Conservation (phyloP, 2,329 filamentous ascomycete genomes). For the Huntiella savannae region DNA sequence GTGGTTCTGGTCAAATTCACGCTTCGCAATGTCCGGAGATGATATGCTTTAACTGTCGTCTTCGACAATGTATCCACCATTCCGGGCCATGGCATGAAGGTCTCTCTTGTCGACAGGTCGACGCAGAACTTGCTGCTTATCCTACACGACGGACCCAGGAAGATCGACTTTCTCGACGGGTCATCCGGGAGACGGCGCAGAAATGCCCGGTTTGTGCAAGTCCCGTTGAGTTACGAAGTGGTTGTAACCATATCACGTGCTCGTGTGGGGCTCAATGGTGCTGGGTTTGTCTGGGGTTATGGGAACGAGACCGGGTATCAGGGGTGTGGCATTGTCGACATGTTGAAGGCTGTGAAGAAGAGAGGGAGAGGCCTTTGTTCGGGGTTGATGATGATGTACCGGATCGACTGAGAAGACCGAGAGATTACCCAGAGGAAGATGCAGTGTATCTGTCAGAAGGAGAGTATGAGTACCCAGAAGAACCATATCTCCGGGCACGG, state of each 20-base stretch:
- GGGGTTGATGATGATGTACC: neutral
- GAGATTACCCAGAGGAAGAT: neutral
- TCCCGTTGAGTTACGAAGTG: constrained; percentile 19
- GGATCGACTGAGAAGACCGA: neutral
- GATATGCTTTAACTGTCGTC: constrained; percentile 18
- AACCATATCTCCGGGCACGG: neutral
- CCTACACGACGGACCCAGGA: constrained; percentile 14
- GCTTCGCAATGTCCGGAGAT: constrained; percentile 17
- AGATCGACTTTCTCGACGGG: constrained; percentile 19
- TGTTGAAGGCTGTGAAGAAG: constrained; percentile 1
- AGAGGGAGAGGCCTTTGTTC: neutral
- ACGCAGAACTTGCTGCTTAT: constrained; percentile 15
- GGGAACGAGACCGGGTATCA: constrained; percentile 13
- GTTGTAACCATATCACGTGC: constrained; percentile 26
- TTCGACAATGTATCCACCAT: constrained; percentile 19
- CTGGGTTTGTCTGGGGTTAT: constrained; percentile 20
- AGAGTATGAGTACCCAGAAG: neutral
- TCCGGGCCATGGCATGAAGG: constrained; percentile 20
- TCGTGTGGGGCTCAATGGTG: constrained; percentile 23
- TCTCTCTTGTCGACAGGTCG: constrained; percentile 21
- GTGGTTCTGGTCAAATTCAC: constrained; percentile 22
- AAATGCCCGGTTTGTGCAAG: constrained; percentile 20
- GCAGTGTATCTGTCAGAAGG: neutral
- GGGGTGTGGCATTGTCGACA: constrained; percentile 4
- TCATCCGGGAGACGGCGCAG: constrained; percentile 18